Percentiles rank a stretch among this genome's conserved stretches.
These are phyloP conservation scores for Arabis alpina DNA, from an alignment of 345 rosid species.

Conservation along the genomic window DNA sequence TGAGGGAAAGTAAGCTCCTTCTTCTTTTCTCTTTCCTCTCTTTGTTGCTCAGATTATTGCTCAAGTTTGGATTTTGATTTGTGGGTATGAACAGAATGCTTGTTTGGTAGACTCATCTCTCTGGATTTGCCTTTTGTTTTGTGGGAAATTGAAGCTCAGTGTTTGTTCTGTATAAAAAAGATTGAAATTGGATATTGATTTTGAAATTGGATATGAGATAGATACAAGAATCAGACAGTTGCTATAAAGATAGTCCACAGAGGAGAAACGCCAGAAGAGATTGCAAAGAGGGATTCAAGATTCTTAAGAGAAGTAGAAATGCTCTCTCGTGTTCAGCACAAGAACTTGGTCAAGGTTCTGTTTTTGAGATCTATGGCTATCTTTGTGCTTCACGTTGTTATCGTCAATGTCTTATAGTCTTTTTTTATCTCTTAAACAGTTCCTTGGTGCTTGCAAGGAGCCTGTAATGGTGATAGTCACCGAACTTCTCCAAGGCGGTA, in stretches of 20 bases:
- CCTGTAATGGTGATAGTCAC: conserved; percentile 97
- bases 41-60: not conserved
- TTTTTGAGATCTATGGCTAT: conserved; percentile 10
- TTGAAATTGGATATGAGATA: conserved; percentile 37
- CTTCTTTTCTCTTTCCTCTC: not conserved
- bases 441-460: conserved; percentile 95
- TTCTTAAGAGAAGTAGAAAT: conserved; percentile 89
- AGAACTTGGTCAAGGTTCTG: conserved; percentile 85
- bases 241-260: conserved; percentile 83
- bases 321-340: conserved; percentile 91
- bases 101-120: not conserved
- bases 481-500: conserved; percentile 83
- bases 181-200: not conserved
- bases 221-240: conserved; percentile 88
- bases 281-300: conserved; percentile 77
- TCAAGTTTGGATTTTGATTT: conserved; percentile 33
- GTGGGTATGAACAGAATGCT: not conserved
- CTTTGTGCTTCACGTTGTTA: not conserved
- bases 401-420: not conserved
- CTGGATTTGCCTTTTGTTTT: conserved; percentile 1
- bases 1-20: conserved; percentile 86
- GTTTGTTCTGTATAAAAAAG: too few species aligned
- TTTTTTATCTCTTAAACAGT: conserved; percentile 51
- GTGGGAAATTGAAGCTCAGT: too few species aligned
- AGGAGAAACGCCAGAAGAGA: conserved; percentile 86